Evolutionary conservation across 163 green algal genomes (phyloP), one percentile per base, ranked within the genome.

Genomic region (Scenedesmus sp.): DNA sequence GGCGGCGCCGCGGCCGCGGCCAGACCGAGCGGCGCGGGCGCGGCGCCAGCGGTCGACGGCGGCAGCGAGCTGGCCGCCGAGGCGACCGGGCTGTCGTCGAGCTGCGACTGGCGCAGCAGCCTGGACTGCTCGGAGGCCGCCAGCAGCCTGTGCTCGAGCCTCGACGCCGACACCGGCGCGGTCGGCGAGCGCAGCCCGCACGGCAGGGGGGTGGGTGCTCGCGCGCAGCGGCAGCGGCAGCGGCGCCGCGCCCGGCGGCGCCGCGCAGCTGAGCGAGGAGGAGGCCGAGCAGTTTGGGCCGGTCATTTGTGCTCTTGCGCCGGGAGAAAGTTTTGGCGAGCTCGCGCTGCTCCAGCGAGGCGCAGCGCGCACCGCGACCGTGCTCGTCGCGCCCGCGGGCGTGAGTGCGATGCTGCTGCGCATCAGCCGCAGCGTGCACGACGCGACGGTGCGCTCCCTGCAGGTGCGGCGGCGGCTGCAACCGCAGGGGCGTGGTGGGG

Each of bases 261-360:
- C 22, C 53, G 10, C 9, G 66, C 31, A 63, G 51, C 66, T 75
- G 31, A 56, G 31, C 29, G 18, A 39, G 15, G 45, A 72, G 45
- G 67, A 78, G 60, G 24, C 70, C 7, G 78, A 83, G 3, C 54
- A 26, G 6, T 89, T 81, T 64, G 86, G 86, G 11, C 76, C 78
- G 11, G 50, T 87, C 4, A 69, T 87, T 3, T 63, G 83, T 15
- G 22, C 51, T 4, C 42, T 90, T 20, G 31, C 28, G 0, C 80
- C 86, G 2, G 86, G 86, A 0, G 70, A 89, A 44, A 81, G 70
- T n/a, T 86, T 88, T 70, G 86, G 86, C 13, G 86, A 90, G 80
- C 51, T 89, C 28, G 86, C 86, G 42, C 71, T 90, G 60, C 83
- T 90, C 58, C 70, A 86, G 36, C 56, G 63, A 9, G 13, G 58